Evolutionary conservation across 768 basidiomycete genomes (phyloP).

Genomic region (Phylloporus sp.): DNA sequence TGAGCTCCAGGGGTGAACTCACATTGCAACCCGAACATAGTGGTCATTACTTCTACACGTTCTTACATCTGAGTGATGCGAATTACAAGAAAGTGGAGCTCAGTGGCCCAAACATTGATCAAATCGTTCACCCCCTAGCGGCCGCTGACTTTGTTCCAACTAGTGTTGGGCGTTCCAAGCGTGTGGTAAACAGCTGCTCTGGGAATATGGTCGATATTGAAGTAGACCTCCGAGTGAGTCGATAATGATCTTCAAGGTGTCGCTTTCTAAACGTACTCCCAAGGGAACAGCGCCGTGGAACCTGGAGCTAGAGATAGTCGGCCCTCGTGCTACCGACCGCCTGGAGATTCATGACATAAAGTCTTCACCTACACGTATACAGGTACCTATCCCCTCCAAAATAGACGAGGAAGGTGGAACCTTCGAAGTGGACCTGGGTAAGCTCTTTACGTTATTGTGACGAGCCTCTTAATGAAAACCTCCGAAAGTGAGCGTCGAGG

Average conservation of each 20-base stretch:
- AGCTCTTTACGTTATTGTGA: constrained; percentile 14
- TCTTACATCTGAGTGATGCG: constrained; percentile 73
- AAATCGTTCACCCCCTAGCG: constrained; percentile 87
- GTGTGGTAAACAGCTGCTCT: constrained; percentile 70
- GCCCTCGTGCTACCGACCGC: constrained; percentile 62
- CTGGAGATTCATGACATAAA: constrained; percentile 54
- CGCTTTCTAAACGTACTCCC: constrained; percentile 1
- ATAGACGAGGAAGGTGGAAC: constrained; percentile 67
- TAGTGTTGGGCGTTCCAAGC: constrained; percentile 44
- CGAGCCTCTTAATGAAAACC: background rate
- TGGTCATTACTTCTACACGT: constrained; percentile 84
- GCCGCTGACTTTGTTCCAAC: constrained; percentile 63
- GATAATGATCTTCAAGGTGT: background rate
- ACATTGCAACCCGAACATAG: constrained; percentile 84
- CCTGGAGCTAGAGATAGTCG: constrained; percentile 76
- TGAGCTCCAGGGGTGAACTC: constrained; percentile 73
- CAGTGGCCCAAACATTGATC: constrained; percentile 74
- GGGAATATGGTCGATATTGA: constrained; percentile 73
- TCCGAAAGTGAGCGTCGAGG: constrained; percentile 72
- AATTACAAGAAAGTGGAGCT: constrained; percentile 79
- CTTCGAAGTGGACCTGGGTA: constrained; percentile 78
- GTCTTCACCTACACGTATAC: constrained; percentile 49
- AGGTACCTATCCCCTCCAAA: constrained; percentile 63
- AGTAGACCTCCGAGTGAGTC: constrained; percentile 71
- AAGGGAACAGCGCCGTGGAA: constrained; percentile 92